Evolutionary conservation across 495 filamentous ascomycete species (phyloP).

Genomic region (Penicillium psychrofluorescens): DNA sequence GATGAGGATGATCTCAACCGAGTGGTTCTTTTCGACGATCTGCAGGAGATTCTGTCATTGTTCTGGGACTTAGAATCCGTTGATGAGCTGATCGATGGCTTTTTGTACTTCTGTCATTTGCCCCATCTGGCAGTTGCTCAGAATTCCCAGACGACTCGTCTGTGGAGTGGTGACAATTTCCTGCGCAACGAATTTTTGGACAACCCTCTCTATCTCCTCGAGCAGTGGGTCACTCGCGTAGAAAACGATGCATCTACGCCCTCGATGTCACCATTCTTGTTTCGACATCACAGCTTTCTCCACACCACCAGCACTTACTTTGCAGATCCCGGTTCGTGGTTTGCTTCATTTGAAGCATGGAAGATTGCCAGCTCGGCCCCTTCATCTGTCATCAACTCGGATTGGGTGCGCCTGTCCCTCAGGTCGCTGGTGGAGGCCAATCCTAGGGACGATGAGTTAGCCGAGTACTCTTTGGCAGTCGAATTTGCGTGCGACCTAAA

Average conservation of each 20-base stretch:
- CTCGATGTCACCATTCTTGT: conserved; percentile 10
- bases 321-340: conserved; percentile 29
- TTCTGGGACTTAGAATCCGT: conserved; percentile 31
- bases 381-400: conserved; percentile 18
- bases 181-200: conserved; percentile 37
- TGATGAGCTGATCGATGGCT: conserved; percentile 52
- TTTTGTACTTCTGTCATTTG: conserved; percentile 62
- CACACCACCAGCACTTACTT: conserved; percentile 34
- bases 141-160: conserved; percentile 14
- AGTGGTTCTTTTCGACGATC: conserved; percentile 71
- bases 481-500: conserved; percentile 49
- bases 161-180: conserved; percentile 39
- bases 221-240: conserved; percentile 16
- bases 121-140: conserved; percentile 35
- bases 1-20: conserved; percentile 72
- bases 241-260: conserved; percentile 7
- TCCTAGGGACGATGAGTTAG: conserved; percentile 44
- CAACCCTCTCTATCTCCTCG: conserved; percentile 12
- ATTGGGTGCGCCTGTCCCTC: conserved; percentile 49
- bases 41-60: conserved; percentile 53
- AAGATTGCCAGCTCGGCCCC: conserved; percentile 5
- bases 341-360: conserved; percentile 33
- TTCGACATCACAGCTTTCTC: conserved; percentile 26
- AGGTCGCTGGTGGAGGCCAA: conserved; percentile 42
- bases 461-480: conserved; percentile 66